phyloP scores from a whole-genome alignment of 2,329 filamentous ascomycete genomes.

The Byssochlamys sp. region DNA sequence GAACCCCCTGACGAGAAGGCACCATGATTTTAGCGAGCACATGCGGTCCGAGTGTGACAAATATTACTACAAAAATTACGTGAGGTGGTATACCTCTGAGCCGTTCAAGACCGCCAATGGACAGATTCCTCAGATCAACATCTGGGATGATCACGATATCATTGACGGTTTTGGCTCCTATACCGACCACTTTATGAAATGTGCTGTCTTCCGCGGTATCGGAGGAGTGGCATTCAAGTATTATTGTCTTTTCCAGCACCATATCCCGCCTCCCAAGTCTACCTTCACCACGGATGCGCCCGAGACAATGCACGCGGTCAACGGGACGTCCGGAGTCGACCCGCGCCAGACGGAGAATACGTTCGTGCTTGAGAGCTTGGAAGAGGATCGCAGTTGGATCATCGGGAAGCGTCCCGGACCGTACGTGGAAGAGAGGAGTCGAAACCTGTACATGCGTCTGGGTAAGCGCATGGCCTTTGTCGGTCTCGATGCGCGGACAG shows the following conservation, averaged over 20 bases:
- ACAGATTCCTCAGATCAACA: conserved; percentile 56
- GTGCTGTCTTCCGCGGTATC: conserved; percentile 55
- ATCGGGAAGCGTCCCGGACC: conserved; percentile 62
- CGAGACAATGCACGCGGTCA: conserved; percentile 41
- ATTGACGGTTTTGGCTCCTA: conserved; percentile 60
- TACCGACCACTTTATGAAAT: conserved; percentile 58
- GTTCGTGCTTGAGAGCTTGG: conserved; percentile 54
- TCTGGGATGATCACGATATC: conserved; percentile 59
- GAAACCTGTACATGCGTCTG: conserved; percentile 54
- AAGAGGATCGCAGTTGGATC: conserved; percentile 64
- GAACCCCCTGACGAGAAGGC: conserved; percentile 51
- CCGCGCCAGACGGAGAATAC: conserved; percentile 63
- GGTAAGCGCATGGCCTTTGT: conserved; percentile 56
- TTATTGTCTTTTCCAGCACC: conserved; percentile 61
- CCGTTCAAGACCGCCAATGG: conserved; percentile 51
- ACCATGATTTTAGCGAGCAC: conserved; percentile 56
- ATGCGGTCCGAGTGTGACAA: conserved; percentile 51
- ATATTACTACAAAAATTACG: conserved; percentile 54
- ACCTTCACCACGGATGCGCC: conserved; percentile 72
- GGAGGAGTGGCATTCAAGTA: conserved; percentile 51
- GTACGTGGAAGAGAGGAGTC: conserved; percentile 53
- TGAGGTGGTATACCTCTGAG: conserved; percentile 60
- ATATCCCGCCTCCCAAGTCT: conserved; percentile 70
- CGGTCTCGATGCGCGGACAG: conserved; percentile 53
- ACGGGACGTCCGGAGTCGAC: conserved; percentile 49